Conservation (phyloP, 2,329 filamentous ascomycete genomes). For the Aspergillus pseudoviridinutans region DNA sequence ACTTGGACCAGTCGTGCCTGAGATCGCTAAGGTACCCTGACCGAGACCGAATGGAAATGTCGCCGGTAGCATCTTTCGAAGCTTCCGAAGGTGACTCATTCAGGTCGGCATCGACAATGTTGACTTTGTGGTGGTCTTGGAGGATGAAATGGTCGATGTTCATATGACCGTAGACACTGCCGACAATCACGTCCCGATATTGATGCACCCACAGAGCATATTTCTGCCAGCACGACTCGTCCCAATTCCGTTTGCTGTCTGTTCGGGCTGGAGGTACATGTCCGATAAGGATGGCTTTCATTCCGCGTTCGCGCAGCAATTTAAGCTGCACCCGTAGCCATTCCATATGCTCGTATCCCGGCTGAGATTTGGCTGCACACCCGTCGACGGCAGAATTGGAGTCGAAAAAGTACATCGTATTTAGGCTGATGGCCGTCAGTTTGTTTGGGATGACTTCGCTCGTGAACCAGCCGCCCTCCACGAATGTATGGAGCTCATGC, state of each 20-base stretch:
- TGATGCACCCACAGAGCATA: constrained; percentile 87
- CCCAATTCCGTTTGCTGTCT: constrained; percentile 80
- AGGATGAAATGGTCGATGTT: constrained; percentile 97
- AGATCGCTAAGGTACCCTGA: constrained; percentile 76
- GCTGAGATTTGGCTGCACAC: constrained; percentile 72
- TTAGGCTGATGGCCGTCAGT: constrained; percentile 87
- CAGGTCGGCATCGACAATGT: constrained; percentile 47
- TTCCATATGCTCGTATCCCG: constrained; percentile 91
- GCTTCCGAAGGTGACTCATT: constrained; percentile 15
- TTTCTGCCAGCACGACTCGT: constrained; percentile 97
- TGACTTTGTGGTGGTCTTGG: constrained; percentile 75
- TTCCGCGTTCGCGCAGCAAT: constrained; percentile 72
- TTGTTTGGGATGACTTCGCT: constrained; percentile 84
- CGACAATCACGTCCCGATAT: constrained; percentile 84
- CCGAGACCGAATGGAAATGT: constrained; percentile 64
- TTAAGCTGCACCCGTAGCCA: constrained; percentile 90
- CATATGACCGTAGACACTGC: constrained; percentile 87
- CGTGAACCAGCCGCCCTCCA: constrained; percentile 90
- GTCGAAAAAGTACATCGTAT: constrained; percentile 94
- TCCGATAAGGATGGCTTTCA: constrained; percentile 92
- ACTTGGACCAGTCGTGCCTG: constrained; percentile 68
- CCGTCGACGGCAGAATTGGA: constrained; percentile 93
- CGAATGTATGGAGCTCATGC: constrained; percentile 84
- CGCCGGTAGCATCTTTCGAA: constrained; percentile 30
- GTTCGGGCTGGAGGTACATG: constrained; percentile 91